Percentiles rank a stretch among this genome's conserved stretches.
phyloP scores from a whole-genome alignment of 2,329 filamentous ascomycete species.

The Parastagonospora nodorum region DNA sequence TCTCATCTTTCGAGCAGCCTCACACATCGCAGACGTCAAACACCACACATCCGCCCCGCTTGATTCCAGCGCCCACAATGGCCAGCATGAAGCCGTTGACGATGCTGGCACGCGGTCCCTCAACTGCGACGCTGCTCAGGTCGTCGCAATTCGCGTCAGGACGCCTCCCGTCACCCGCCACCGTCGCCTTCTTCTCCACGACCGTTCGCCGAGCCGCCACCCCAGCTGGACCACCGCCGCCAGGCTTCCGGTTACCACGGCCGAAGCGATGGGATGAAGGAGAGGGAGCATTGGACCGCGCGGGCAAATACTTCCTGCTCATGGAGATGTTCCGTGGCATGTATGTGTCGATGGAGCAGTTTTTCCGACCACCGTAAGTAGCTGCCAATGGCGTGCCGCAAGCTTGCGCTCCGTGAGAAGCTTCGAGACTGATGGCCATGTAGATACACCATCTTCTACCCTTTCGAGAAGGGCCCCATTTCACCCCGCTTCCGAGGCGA shows the following conservation, averaged over 20 bases:
- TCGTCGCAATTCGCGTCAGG: constrained; percentile 36
- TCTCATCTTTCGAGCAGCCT: constrained; percentile 26
- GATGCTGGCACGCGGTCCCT: constrained; percentile 53
- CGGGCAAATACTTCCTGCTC: constrained; percentile 93
- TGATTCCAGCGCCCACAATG: constrained; percentile 47
- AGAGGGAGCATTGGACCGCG: constrained; percentile 78
- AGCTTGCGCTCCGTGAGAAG: constrained; percentile 4
- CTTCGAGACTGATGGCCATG: constrained; percentile 29
- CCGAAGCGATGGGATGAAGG: constrained; percentile 80
- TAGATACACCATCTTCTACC: constrained; percentile 98
- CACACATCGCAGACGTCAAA: constrained; percentile 26
- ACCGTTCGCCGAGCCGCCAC: constrained; percentile 66
- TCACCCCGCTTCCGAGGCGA: constrained; percentile 98
- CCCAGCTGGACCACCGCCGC: constrained; percentile 76
- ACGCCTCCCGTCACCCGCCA: constrained; percentile 50
- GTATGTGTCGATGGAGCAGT: constrained; percentile 98
- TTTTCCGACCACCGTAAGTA: constrained; percentile 92
- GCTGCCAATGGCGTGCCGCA: constrained; percentile 16
- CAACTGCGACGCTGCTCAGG: constrained; percentile 46
- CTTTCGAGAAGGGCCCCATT: constrained; percentile 98
- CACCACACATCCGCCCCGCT: constrained; percentile 31
- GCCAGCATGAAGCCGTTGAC: constrained; percentile 55
- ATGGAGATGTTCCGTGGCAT: constrained; percentile 96
- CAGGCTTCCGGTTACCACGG: constrained; percentile 77
- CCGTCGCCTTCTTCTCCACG: constrained; percentile 66